Conservation (phyloP, 1,139 yeast species). For the Chernovozyma sophiae-reginae region DNA sequence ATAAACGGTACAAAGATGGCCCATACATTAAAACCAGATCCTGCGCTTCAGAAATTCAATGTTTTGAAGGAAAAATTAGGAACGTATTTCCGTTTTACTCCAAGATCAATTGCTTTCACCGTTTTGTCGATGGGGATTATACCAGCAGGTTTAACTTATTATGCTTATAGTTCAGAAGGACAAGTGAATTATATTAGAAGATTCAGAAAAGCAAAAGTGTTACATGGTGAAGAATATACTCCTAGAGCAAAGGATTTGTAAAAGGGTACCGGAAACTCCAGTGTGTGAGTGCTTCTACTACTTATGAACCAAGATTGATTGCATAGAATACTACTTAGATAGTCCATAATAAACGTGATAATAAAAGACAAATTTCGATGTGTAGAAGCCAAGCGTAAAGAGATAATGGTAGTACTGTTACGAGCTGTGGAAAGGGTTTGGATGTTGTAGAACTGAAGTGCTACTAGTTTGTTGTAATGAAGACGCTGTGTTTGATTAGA, state of each 20-base stretch:
- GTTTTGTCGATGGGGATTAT: slow-evolving; percentile 35
- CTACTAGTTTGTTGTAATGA: too few species aligned
- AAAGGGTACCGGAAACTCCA: too few species aligned
- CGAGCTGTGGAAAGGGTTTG: too few species aligned
- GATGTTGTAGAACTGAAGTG: too few species aligned
- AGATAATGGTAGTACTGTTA: too few species aligned
- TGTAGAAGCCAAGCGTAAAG: neutral
- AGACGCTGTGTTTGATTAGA: too few species aligned
- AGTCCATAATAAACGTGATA: too few species aligned
- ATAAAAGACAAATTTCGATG: too few species aligned
- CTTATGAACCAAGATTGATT: too few species aligned
- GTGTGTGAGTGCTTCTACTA: too few species aligned
- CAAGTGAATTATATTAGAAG: slow-evolving; percentile 28
- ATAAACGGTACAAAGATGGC: slow-evolving; percentile 36
- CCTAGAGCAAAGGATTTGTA: slow-evolving; percentile 47
- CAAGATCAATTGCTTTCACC: slow-evolving; percentile 35
- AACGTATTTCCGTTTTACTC: slow-evolving; percentile 42
- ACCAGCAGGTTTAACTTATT: slow-evolving; percentile 34
- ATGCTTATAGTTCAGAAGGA: slow-evolving; percentile 39
- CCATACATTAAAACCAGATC: slow-evolving; percentile 43
- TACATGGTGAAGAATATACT: slow-evolving; percentile 35
- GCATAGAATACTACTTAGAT: too few species aligned
- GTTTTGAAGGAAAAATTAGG: slow-evolving; percentile 41
- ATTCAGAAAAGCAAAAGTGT: slow-evolving; percentile 35
- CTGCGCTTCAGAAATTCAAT: slow-evolving; percentile 41